Conservation (phyloP, 768 basidiomycete species). For the Tulasnella sp. region DNA sequence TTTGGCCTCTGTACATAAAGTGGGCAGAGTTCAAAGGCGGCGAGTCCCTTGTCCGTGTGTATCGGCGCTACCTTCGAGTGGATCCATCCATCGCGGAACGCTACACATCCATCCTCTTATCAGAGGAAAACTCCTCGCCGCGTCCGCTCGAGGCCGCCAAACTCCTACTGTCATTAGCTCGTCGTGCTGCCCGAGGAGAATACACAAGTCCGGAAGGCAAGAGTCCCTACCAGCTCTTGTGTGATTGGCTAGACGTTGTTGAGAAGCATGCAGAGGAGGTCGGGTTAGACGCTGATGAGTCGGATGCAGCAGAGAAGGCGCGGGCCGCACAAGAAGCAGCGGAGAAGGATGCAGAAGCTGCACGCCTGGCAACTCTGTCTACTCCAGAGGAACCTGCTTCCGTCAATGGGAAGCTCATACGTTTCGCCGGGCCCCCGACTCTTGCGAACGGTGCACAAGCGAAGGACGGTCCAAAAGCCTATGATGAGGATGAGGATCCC, state of each 20-base stretch:
- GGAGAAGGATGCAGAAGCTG: conserved; percentile 20
- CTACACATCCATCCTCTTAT: conserved; percentile 56
- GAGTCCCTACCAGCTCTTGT: conserved; percentile 87
- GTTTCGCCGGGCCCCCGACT: conserved; percentile 53
- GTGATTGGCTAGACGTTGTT: conserved; percentile 84
- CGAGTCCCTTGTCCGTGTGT: conserved; percentile 63
- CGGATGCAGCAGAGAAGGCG: conserved; percentile 41
- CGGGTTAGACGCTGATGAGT: conserved; percentile 74
- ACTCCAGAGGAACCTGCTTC: conserved; percentile 31
- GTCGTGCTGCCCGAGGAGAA: conserved; percentile 70
- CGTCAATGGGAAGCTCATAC: conserved; percentile 50
- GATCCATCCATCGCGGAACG: conserved; percentile 74
- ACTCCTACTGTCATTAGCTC: conserved; percentile 68
- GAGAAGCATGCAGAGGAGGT: conserved; percentile 88
- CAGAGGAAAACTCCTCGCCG: conserved; percentile 39
- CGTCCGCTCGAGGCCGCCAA: conserved; percentile 92
- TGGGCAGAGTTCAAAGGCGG: conserved; percentile 85
- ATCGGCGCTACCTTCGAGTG: conserved; percentile 77
- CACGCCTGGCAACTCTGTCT: conserved; percentile 20
- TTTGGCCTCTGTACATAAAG: conserved; percentile 87
- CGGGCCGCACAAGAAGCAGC: conserved; percentile 30
- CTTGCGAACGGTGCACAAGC: conserved; percentile 28
- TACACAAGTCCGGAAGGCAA: conserved; percentile 87
- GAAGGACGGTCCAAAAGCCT: conserved; percentile 39
- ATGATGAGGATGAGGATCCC: conserved; percentile 80